Percentiles rank a stretch among this genome's conserved stretches.
Evolutionary conservation across 441 rosid species (phyloP).

Genomic region (Arabidopsis lyrata): DNA sequence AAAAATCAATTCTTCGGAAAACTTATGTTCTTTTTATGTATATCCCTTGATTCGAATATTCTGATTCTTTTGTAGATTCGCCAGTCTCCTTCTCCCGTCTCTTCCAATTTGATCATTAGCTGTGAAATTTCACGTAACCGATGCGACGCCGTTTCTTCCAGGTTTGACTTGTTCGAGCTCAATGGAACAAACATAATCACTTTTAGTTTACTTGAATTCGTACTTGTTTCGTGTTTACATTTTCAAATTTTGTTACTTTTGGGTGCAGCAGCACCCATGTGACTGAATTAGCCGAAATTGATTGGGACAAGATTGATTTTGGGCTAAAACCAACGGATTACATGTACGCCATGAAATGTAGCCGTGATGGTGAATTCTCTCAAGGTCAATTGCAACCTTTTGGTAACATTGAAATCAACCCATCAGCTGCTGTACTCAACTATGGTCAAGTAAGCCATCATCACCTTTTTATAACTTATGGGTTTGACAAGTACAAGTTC

Average conservation of each 20-base stretch:
- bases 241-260: not conserved
- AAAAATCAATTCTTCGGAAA: not conserved
- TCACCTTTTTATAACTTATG: not conserved
- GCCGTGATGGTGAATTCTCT: not conserved
- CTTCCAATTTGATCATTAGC: not conserved
- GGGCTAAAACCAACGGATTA: slow-evolving; percentile 8
- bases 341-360: slow-evolving; percentile 15
- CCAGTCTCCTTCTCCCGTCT: not conserved
- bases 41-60: not conserved
- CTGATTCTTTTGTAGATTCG: not conserved
- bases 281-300: slow-evolving; percentile 20
- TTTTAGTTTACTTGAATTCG: no score
- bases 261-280: not conserved
- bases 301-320: slow-evolving; percentile 7
- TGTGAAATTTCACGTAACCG: not conserved
- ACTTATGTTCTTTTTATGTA: no score
- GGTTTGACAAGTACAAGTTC: not conserved
- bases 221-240: no score
- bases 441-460: slow-evolving; percentile 2
- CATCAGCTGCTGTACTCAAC: slow-evolving; percentile 12
- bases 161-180: not conserved
- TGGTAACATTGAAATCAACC: slow-evolving; percentile 12
- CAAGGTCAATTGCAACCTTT: not conserved
- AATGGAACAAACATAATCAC: not conserved
- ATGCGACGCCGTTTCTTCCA: slow-evolving; percentile 6